Evolutionary conservation across 23 red algal species (phyloP).

Genomic region (Gracilaria vermiculophylla): DNA sequence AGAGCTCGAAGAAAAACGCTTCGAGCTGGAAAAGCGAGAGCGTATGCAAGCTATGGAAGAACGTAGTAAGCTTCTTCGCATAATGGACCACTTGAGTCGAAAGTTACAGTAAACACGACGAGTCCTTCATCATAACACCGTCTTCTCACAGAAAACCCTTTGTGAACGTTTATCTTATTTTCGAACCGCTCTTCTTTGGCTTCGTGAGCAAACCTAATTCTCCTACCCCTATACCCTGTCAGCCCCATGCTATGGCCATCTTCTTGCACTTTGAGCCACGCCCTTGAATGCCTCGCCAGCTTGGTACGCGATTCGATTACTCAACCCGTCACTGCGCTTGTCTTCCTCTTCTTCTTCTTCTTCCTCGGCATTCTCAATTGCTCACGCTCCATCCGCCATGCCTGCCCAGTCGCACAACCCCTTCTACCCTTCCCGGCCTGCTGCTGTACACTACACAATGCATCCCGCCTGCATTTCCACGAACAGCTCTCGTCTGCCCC

Average conservation of each 20-base stretch:
- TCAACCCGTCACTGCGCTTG: background rate
- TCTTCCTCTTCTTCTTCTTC: background rate
- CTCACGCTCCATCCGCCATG: no score
- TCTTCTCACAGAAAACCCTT: no score
- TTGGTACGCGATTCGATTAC: background rate
- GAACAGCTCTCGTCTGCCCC: background rate
- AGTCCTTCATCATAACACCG: no score
- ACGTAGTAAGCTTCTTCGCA: no score
- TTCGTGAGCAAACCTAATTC: no score
- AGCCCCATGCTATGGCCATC: conserved; percentile 33
- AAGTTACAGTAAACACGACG: no score
- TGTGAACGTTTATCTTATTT: no score
- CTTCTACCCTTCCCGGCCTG: background rate
- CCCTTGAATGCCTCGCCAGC: conserved; percentile 24
- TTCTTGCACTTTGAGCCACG: conserved; percentile 14
- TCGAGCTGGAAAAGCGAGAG: no score
- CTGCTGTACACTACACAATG: background rate
- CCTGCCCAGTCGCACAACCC: conserved; percentile 1
- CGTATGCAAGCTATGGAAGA: no score
- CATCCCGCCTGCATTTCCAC: conserved; percentile 20
- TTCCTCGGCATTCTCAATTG: background rate
- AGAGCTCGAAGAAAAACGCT: no score
- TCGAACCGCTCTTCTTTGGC: no score
- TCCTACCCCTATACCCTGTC: background rate
- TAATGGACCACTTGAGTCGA: no score